These are phyloP conservation scores for Ceriops zippeliana DNA, from an alignment of 345 rosid genomes.

Conservation along the genomic window DNA sequence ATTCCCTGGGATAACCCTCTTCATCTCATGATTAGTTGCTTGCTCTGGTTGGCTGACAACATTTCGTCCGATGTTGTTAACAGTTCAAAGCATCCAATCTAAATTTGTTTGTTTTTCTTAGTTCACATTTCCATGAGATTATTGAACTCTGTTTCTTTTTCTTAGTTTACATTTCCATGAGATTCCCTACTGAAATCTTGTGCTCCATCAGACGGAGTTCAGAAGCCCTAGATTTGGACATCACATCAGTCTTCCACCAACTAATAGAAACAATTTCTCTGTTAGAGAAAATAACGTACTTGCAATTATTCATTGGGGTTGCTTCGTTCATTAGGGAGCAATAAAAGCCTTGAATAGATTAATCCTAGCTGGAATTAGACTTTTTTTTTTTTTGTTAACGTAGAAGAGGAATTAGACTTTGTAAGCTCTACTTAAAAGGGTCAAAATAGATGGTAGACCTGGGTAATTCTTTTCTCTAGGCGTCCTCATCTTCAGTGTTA, in stretches of 20 bases:
- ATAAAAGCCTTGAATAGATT: too few relatives aligned
- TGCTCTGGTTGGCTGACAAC: conserved; percentile 40
- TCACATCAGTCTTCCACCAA: too few relatives aligned
- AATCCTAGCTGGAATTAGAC: too few relatives aligned
- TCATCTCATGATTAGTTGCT: conserved; percentile 32
- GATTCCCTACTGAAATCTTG: conserved; percentile 25
- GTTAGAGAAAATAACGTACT: too few relatives aligned
- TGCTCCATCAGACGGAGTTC: too few relatives aligned
- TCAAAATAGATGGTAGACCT: background rate
- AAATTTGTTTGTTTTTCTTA: conserved; percentile 58
- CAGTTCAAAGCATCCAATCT: conserved; percentile 82
- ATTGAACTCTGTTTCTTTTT: conserved; percentile 65
- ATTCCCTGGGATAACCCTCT: conserved; percentile 58
- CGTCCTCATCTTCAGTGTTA: background rate
- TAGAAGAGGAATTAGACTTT: too few relatives aligned
- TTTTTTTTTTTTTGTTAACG: too few relatives aligned
- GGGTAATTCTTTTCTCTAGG: background rate
- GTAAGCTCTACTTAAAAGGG: background rate
- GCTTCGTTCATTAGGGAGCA: too few relatives aligned
- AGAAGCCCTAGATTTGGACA: too few relatives aligned
- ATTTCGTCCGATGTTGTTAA: conserved; percentile 22
- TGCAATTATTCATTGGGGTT: too few relatives aligned
- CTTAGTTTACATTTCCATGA: conserved; percentile 39
- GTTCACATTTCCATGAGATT: conserved; percentile 33
- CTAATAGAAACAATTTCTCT: too few relatives aligned